Conservation (phyloP, 805 yeast species). For the Candida fluviatilis region DNA sequence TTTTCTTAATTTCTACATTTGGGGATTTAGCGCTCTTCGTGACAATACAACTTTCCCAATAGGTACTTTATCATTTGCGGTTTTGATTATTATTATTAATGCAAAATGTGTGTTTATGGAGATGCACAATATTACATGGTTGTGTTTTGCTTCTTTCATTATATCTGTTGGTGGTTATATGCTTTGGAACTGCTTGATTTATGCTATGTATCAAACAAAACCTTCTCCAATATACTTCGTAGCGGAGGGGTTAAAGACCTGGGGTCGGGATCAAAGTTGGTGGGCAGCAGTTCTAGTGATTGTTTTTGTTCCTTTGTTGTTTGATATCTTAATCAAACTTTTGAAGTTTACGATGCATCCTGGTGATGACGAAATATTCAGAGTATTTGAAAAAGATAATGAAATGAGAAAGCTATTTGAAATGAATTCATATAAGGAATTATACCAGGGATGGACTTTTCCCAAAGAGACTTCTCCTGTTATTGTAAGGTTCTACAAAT, state of each 20-base stretch:
- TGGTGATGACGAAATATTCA: constrained; percentile 76
- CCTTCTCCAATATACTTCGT: constrained; percentile 66
- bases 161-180: constrained; percentile 84
- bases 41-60: constrained; percentile 82
- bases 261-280: constrained; percentile 79
- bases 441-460: constrained; percentile 78
- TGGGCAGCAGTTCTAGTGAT: constrained; percentile 75
- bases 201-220: constrained; percentile 56
- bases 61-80: constrained; percentile 73
- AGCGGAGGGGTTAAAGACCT: constrained; percentile 61
- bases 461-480: constrained; percentile 38
- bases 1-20: constrained; percentile 60
- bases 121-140: constrained; percentile 67
- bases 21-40: constrained; percentile 63
- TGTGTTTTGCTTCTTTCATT: constrained; percentile 60
- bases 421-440: constrained; percentile 62
- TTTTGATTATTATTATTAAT: constrained; percentile 68
- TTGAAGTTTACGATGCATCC: constrained; percentile 55
- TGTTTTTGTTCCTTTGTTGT: constrained; percentile 51
- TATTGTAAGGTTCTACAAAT: constrained; percentile 1
- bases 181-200: constrained; percentile 75
- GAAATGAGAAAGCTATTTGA: constrained; percentile 69
- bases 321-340: constrained; percentile 64
- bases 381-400: constrained; percentile 66
- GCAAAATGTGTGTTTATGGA: constrained; percentile 78